Base-by-base conservation (phyloP, 2,329 filamentous ascomycete genomes). In the Cladosporium sp. region DNA sequence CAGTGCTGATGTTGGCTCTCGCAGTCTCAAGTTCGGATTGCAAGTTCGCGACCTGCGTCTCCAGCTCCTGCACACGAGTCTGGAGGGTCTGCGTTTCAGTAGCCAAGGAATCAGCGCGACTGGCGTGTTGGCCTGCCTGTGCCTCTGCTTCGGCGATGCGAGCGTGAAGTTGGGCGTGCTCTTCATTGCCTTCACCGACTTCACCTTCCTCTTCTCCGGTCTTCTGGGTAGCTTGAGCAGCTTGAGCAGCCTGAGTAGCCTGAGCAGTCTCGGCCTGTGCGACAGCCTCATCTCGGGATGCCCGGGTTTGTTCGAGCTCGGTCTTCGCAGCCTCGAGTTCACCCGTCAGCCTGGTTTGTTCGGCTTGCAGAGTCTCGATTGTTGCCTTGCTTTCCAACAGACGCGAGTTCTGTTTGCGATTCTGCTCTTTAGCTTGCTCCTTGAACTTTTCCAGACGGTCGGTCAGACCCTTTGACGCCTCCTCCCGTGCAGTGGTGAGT, bases 331-430 rank as follows among this genome's bases (percentile, higher is more conserved):
- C 80, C 61, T 88, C 84, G n/a, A 96, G 80, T 72, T 93, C 88
- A 7, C 76, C 70, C 34, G 81, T 84, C 2, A 89, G 75, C 28
- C 75, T 77, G 21, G 88, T 83, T 77, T 92, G 93, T 75, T 95
- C 88, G 11, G 87, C 82, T 7, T 81, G 72, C 18, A 80, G 78
- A 6, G 77, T 73, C 64, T 84, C 80, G 8, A 84, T 74, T 59
- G 86, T 81, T 11, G 73, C 70, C 64, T 85, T 80, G 69, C 83
- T 83, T 52, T 84, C 82, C 38, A 81, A 82, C 67, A 88, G 88
- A 63, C 89, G 84, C 1, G 82, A 83, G 52, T 89, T 87, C 11
- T 95, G 84, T 71, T 93, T 87, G 70, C 88, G 86, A 15, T 79
- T 82, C 65, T 81, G 78, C 34, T 88, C 85, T 55, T 84, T 78